Evolutionary conservation across 2,329 filamentous ascomycete genomes (phyloP), one percentile per base, ranked within the genome.

Genomic region (Aspergillus candidus): DNA sequence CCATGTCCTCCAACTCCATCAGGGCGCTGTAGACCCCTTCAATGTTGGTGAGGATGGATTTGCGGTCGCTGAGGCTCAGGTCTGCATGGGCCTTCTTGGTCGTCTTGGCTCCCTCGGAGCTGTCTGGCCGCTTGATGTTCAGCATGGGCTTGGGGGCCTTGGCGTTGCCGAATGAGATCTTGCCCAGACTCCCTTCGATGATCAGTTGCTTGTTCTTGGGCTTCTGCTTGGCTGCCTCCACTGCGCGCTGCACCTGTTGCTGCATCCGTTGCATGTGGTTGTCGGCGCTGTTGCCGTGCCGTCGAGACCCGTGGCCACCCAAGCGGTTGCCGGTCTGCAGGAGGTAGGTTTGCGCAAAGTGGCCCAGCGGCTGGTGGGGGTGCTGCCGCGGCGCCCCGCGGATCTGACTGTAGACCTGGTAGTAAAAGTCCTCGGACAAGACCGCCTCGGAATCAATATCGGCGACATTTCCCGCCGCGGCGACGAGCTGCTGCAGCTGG

Each of bases 221-320:
- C 68, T 94, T 91, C 48, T 89, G 88, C 72, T 97, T 98, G 41
- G 93, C 93, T 1, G 93, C 93, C 62, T 98, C 93, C 0, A 98
- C 93, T 17, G 93, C 93, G 44, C 93, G 83, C 65, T 96, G 91
- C 11, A 98, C 94, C 67, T 98, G 93, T 68, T 98, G 93, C 67
- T 98, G 91, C 93, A 98, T 98, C 43, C 93, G 84, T 65, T 97
- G 93, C 72, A 97, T 88, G 61, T 98, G 93, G 63, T 96, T 98
- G 65, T 98, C 93, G 13, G 88, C 89, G 35, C 85, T 88, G 47
- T 88, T 80, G 48, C 83, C 82, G 55, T 93, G 82, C 52, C 89
- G 80, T 50, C 89, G 72, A 36, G 66, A 76, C 61, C 80, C 79
- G 47, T 68, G 62, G 34, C 79, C 80, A 43, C 86, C 84, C 53